Evolutionary conservation across 108 stramenopile genomes (phyloP).

Genomic region (Skeletonema grethae): DNA sequence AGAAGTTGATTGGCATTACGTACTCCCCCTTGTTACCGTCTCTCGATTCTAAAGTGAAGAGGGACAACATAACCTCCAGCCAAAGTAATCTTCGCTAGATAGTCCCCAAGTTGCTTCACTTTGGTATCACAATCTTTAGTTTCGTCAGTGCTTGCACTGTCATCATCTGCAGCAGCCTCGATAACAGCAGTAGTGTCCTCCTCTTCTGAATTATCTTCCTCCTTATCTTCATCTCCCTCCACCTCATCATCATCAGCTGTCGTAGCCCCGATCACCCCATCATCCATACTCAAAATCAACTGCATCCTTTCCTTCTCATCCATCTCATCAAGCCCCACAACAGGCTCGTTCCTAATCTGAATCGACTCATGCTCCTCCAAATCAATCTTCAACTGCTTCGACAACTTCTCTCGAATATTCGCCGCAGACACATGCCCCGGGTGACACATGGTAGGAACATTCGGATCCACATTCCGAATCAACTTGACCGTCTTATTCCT

Average conservation of each 20-base stretch:
- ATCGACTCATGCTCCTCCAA: conserved; percentile 75
- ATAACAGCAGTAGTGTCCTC: background rate
- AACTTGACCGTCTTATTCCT: conserved; percentile 76
- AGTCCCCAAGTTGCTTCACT: conserved; percentile 71
- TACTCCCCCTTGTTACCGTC: conserved; percentile 33
- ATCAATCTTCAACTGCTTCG: conserved; percentile 86
- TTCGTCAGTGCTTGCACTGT: background rate
- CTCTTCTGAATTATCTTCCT: background rate
- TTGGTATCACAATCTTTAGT: conserved; percentile 49
- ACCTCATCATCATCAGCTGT: background rate
- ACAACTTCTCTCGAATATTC: conserved; percentile 69
- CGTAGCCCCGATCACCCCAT: conserved; percentile 14
- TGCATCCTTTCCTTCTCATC: conserved; percentile 56
- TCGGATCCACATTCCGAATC: conserved; percentile 75
- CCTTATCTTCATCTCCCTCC: background rate
- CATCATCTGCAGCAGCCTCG: background rate
- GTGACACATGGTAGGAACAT: conserved; percentile 57
- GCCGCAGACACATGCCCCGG: conserved; percentile 71
- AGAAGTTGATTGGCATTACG: background rate
- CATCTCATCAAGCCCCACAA: conserved; percentile 48
- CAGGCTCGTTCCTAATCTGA: conserved; percentile 54
- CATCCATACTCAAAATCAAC: conserved; percentile 51
- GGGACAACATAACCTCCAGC: conserved; percentile 71
- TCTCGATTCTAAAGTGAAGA: conserved; percentile 57
- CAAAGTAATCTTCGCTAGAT: conserved; percentile 72